Conservation (phyloP, 129 eudicot species). For the Helianthus annuus region HanXRQr2.0-SUNRISE NC_035434.2:174031697-174032196, state of each 20-base stretch:
- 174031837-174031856: constrained; percentile 88
- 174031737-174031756: no score
- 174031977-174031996: constrained; percentile 77
- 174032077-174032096: not conserved
- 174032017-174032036: constrained; percentile 82
- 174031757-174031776: not conserved
- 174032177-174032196: constrained; percentile 92
- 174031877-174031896: constrained; percentile 52
- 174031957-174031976: constrained; percentile 78
- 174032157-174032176: constrained; percentile 79
- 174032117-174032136: constrained; percentile 1
- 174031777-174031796: constrained; percentile 44
- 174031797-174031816: constrained; percentile 87
- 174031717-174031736: no score
- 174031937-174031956: not conserved
- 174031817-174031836: constrained; percentile 82
- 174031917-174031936: not conserved
- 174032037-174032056: constrained; percentile 94
- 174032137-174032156: constrained; percentile 55
- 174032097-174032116: not conserved
- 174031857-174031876: constrained; percentile 76
- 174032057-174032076: not conserved
- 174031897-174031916: constrained; percentile 4
- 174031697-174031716: no score
- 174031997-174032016: constrained; percentile 69